Percentiles rank a stretch among this genome's conserved stretches.
These are phyloP conservation scores for Starmera stellimalicola DNA, from an alignment of 1,139 yeast genomes.

Conservation along the genomic window DNA sequence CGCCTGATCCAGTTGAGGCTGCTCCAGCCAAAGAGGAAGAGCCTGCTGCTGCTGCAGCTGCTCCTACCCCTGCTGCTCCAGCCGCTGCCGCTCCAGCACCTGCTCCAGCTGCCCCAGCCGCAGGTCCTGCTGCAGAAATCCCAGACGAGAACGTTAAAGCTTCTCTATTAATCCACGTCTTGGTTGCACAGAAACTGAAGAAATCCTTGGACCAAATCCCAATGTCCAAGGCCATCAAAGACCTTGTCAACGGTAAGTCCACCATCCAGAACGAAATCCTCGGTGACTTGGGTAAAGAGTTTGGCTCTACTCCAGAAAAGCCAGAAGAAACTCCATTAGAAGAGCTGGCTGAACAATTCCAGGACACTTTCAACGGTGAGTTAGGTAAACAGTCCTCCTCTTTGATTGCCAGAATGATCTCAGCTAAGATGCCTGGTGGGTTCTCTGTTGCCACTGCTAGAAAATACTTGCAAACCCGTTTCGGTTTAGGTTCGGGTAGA, in stretches of 20 bases:
- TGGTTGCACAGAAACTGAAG: conserved; percentile 93
- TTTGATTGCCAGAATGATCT: conserved; percentile 79
- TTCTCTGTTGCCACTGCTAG: conserved; percentile 87
- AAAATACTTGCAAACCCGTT: conserved; percentile 81
- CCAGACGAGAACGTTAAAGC: conserved; percentile 91
- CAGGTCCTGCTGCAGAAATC: conserved; percentile 73
- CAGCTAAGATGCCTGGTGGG: conserved; percentile 99
- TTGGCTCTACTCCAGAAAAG: conserved; percentile 95
- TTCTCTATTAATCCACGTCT: conserved; percentile 67
- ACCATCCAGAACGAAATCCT: conserved; percentile 96
- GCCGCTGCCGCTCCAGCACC: conserved; percentile 38
- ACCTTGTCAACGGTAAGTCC: conserved; percentile 95
- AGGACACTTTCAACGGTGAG: conserved; percentile 78
- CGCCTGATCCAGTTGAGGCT: conserved; percentile 57
- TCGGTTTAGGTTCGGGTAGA: conserved; percentile 90
- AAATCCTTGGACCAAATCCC: conserved; percentile 82
- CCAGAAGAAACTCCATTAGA: conserved; percentile 96
- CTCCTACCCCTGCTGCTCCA: conserved; percentile 34
- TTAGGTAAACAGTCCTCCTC: conserved; percentile 92
- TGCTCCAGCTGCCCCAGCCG: conserved; percentile 45
- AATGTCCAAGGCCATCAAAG: conserved; percentile 88
- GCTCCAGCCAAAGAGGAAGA: conserved; percentile 30
- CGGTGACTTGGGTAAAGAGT: conserved; percentile 97
- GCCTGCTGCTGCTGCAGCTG: conserved; percentile 27
- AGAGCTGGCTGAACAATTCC: conserved; percentile 92